Base-by-base conservation (phyloP, 805 yeast genomes). In the Candida hungchunana region DNA sequence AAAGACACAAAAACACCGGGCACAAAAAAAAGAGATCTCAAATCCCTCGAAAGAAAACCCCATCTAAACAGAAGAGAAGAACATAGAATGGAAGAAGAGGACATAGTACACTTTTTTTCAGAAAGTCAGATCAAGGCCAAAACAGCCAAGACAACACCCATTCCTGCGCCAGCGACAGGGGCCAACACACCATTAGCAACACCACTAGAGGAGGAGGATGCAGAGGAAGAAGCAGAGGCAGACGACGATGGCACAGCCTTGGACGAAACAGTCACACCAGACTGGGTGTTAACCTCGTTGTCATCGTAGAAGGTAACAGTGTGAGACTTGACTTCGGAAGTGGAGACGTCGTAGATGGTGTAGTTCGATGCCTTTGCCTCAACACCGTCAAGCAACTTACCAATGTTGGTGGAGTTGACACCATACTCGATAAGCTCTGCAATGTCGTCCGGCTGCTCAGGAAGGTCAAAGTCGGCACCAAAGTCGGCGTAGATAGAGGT, bases 391-490 rank as follows among this genome's bases (percentile, higher is more conserved):
- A 73, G 50, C 19, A 75, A 50, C 21, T 60, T 35, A 42, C 80
- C 80, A 36, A 62, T 49, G 34, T 72, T 68, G 18, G 67, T 51
- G 39, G 62, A 58, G 43, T 62, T 61, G 27, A 64, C 71, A 57
- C 81, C 81, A 43, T 70, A 55, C 40, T 63, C 50, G 44, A 75
- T 74, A 55, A 73, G 43, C 6, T 53, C 51, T 8, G 63, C 46
- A 37, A 69, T 62, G 15, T 64, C 74, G 28, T 55, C 60, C 34
- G 77, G 74, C 37, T 63, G 70, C 9, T 55, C 56, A 29, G 79
- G 79, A n/a, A 74, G 49, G 11, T 63, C 57, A 45, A 74, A 74
- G 40, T 66, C 60, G 13, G 69, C 67, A 38, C 70, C 71, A 47
- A 75, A 73, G 3, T 51, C 55, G 10, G 67, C 42, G 40, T 66